These are phyloP conservation scores for Entomortierella parvispora DNA, from an alignment of 192 early-diverging fungal species.

Conservation along the genomic window DNA sequence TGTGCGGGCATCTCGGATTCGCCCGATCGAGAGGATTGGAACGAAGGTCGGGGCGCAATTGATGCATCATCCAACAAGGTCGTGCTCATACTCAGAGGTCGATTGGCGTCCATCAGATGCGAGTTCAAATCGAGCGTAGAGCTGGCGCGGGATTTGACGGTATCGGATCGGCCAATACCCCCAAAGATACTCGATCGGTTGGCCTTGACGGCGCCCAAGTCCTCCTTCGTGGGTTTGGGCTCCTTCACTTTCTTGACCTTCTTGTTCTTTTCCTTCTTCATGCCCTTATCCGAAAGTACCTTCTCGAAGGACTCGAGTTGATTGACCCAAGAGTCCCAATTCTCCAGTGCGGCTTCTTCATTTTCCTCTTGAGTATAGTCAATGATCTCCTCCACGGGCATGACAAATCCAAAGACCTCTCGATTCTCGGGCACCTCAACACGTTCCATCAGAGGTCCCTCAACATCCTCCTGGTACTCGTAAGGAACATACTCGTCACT, in stretches of 20 bases:
- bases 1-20: constrained; percentile 31
- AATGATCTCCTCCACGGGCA: constrained; percentile 33
- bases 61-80: constrained; percentile 27
- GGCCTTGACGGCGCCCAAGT: constrained; percentile 19
- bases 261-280: constrained; percentile 38
- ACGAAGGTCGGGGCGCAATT: constrained; percentile 15
- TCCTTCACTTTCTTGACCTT: constrained; percentile 36
- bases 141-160: constrained; percentile 22
- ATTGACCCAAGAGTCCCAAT: constrained; percentile 52
- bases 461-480: constrained; percentile 43
- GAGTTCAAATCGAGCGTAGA: constrained; percentile 22
- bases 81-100: constrained; percentile 40
- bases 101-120: constrained; percentile 8
- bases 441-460: constrained; percentile 48
- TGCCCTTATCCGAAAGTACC: constrained; percentile 37
- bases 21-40: constrained; percentile 45
- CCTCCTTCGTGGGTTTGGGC: background rate
- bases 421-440: constrained; percentile 38
- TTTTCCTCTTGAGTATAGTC: constrained; percentile 29
- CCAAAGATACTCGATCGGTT: constrained; percentile 44
- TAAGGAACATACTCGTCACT: constrained; percentile 45
- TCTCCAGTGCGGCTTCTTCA: constrained; percentile 36
- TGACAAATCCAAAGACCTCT: constrained; percentile 37
- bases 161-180: constrained; percentile 40
- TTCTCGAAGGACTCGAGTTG: constrained; percentile 47